Evolutionary conservation across 2,329 filamentous ascomycete species (phyloP).

Genomic region (Arachnomyces sp.): DNA sequence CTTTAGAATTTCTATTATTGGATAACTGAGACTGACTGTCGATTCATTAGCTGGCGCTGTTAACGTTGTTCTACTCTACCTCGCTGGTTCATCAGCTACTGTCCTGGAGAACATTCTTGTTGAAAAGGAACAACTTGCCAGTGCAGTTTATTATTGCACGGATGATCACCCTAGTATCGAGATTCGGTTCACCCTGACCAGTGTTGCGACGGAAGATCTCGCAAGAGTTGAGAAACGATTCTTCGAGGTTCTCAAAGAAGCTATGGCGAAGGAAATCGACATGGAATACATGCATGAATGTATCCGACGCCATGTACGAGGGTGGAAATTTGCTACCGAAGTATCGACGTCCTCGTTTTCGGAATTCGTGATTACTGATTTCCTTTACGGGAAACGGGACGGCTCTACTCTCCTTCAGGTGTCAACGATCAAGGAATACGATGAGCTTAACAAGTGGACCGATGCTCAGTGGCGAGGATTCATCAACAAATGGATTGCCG

Average conservation of each 20-base stretch:
- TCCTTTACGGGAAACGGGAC: conserved; percentile 78
- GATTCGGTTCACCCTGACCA: conserved; percentile 77
- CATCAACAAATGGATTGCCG: conserved; percentile 71
- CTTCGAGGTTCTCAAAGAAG: conserved; percentile 72
- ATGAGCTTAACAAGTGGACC: conserved; percentile 67
- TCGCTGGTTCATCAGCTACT: conserved; percentile 87
- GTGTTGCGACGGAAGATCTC: conserved; percentile 80
- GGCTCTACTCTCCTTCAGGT: conserved; percentile 65
- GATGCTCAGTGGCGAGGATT: conserved; percentile 78
- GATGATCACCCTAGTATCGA: conserved; percentile 73
- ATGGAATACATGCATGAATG: conserved; percentile 87
- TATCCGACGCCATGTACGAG: conserved; percentile 69
- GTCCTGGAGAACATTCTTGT: conserved; percentile 87
- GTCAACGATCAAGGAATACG: conserved; percentile 45
- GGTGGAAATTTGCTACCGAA: conserved; percentile 77
- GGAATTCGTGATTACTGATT: conserved; percentile 80
- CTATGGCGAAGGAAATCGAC: conserved; percentile 70
- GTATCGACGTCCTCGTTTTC: conserved; percentile 73
- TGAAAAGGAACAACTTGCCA: conserved; percentile 85
- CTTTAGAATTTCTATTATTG: background rate
- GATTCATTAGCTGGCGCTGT: conserved; percentile 57
- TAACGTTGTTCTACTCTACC: conserved; percentile 72
- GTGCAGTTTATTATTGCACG: conserved; percentile 69
- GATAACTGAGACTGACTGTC: conserved; percentile 13
- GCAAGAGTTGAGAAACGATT: conserved; percentile 76